Evolutionary conservation across 495 filamentous ascomycete species (phyloP).

Genomic region (Xylaria bambusicola): DNA sequence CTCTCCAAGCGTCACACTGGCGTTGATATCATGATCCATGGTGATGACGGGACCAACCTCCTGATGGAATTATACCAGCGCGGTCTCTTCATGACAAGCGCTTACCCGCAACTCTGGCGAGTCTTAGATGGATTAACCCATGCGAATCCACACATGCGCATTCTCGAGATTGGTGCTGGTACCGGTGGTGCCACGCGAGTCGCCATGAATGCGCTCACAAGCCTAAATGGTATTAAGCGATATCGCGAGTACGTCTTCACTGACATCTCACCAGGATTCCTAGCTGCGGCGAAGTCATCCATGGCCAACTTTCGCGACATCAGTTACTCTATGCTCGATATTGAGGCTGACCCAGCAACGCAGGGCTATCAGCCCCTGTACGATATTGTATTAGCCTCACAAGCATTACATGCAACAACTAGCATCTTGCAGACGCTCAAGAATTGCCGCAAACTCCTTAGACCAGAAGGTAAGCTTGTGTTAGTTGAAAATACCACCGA

Average conservation of each 20-base stretch:
- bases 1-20: conserved; percentile 37
- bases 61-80: conserved; percentile 41
- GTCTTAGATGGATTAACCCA: conserved; percentile 28
- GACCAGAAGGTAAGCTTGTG: conserved; percentile 38
- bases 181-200: conserved; percentile 45
- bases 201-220: conserved; percentile 33
- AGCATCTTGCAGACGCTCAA: conserved; percentile 39
- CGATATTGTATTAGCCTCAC: conserved; percentile 50
- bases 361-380: conserved; percentile 50
- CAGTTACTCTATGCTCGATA: conserved; percentile 37
- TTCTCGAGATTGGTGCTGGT: too few species aligned
- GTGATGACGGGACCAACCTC: conserved; percentile 27
- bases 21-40: conserved; percentile 38
- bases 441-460: conserved; percentile 48
- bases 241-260: conserved; percentile 43
- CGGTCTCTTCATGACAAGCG: conserved; percentile 29
- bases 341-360: conserved; percentile 38
- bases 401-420: conserved; percentile 51
- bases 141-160: conserved; percentile 38
- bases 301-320: conserved; percentile 28
- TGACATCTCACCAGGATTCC: conserved; percentile 51
- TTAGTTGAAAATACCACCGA: conserved; percentile 27
- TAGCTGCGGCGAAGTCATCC: conserved; percentile 41
- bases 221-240: conserved; percentile 17
- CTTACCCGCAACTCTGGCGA: conserved; percentile 24